These are phyloP conservation scores for Sclerotinia sclerotiorum DNA, from an alignment of 2,329 filamentous ascomycete species.

Conservation along the genomic window DNA sequence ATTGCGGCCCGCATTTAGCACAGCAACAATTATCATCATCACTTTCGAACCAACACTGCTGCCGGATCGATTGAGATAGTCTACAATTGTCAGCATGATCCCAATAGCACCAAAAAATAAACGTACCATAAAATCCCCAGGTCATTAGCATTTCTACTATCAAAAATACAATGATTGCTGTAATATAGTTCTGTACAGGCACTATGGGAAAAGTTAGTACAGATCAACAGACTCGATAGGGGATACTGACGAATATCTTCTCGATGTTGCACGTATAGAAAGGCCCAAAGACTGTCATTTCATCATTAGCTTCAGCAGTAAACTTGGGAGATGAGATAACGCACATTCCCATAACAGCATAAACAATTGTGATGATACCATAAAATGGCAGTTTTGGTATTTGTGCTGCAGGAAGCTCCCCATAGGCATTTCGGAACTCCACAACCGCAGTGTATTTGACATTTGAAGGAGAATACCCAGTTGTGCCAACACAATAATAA, in stretches of 20 bases:
- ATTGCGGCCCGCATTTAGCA: conserved; percentile 90
- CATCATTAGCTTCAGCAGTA: conserved; percentile 23
- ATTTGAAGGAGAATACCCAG: conserved; percentile 60
- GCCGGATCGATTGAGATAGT: conserved; percentile 89
- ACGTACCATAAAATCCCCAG: conserved; percentile 89
- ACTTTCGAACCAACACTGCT: conserved; percentile 80
- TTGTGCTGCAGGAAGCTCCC: conserved; percentile 90
- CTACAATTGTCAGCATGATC: conserved; percentile 50
- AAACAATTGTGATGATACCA: conserved; percentile 88
- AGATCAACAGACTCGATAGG: neutral
- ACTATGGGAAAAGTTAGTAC: conserved; percentile 54
- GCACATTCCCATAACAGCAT: conserved; percentile 77
- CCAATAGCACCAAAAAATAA: neutral
- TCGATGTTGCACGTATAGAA: conserved; percentile 91
- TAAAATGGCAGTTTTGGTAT: conserved; percentile 98
- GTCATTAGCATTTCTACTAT: conserved; percentile 97
- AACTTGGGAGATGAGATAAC: conserved; percentile 37
- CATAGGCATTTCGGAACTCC: conserved; percentile 94
- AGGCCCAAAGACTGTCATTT: conserved; percentile 73
- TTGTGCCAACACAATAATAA: conserved; percentile 91
- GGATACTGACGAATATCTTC: conserved; percentile 73
- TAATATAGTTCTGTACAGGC: conserved; percentile 98
- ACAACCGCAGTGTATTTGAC: conserved; percentile 74
- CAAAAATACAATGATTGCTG: conserved; percentile 90
- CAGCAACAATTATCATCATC: conserved; percentile 84